Evolutionary conservation across 1,139 yeast species (phyloP), one percentile per base, ranked within the genome.

Genomic region (Candida albicans): DNA sequence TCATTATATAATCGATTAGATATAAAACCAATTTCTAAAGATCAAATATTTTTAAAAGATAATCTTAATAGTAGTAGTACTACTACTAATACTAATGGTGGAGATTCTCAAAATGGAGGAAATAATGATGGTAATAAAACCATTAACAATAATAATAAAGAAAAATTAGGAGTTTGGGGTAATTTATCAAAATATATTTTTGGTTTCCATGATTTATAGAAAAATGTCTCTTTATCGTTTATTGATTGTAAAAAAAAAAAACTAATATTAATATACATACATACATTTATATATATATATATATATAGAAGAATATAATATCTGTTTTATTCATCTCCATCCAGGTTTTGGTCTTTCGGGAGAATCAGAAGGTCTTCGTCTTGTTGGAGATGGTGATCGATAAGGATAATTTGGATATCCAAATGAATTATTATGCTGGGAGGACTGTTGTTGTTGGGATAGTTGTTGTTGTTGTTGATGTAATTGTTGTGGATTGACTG

Each of bases 171-270:
- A 1, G 43, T 69, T 13, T 44, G 64, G 44, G 74, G 71, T 14
- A 59, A 65, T 11, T 52, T 68, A 12, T 54, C 70, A 35, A 70
- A 64, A 51, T 70, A 62, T 49, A 57, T 73, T 28, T 73, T 73
- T 58, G 79, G 79, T 8, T 73, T 73, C 53, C 70, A 73, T 55
- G 78, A 73, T 48, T 62, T 71, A 51, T 69, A 61, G 55, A 22
- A 30, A 14, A 37, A 6, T n/a, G 1, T n/a, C 11, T 22, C 13
- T 22, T 29, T 18, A 18, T 24, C 22, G 22, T 22, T 3, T 15
- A 35, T 25, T 14, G 13, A 35, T 33, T 35, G 18, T 35, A 24
- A n/a, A n/a, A n/a, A n/a, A n/a, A n/a, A n/a, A n/a, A n/a, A n/a
- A n/a, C n/a, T n/a, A n/a, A 11, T 26, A 26, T 35, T 24, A 12